Base-by-base conservation (phyloP, 495 filamentous ascomycete genomes). In the Hypoxylon intermedium region DNA sequence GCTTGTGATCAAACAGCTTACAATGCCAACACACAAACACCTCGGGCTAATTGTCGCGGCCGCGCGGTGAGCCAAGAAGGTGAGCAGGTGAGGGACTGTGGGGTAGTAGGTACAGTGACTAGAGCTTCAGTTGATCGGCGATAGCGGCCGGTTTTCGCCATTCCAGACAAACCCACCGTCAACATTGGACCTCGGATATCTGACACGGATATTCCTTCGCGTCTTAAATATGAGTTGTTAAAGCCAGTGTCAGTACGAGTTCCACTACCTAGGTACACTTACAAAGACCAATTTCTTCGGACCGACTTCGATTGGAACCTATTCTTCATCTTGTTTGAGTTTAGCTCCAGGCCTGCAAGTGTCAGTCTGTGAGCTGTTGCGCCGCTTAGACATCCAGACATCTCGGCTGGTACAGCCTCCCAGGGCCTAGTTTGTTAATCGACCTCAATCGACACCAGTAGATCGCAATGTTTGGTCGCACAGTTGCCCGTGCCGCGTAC, bases 131-230 rank as follows among this genome's bases (percentile, higher is more conserved):
- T 45, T 30, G 42, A 48, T 53, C 15, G 48, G 53, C 48, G 30
- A 53, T 64, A 58, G 60, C 54, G 60, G 60, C 60, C 53, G 60
- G 31, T 64, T 45, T 43, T 54, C 53, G 48, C 42, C 50, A 34
- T 13, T n/a, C n/a, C n/a, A n/a, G 34, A 13, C 43, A 50, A 49
- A 26, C 38, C 43, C 34, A 54, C 28, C 23, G 31, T 34, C 12
- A 9, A 34, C 12, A 13, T 34, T 11, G 31, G 31, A 37, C 34
- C 34, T 11, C 5, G 34, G 34, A 4, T 26, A 26, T 26, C 5
- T 15, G 34, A 15, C 34, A 15, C n/a, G n/a, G 15, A 15, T 2
- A 15, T 37, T 37, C n/a, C n/a, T 37, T 15, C 34, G n/a, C n/a
- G 11, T n/a, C n/a, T n/a, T n/a, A n/a, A n/a, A n/a, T n/a, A n/a